Evolutionary conservation across 768 basidiomycete genomes (phyloP), one percentile per base, ranked within the genome.

Genomic region (Paxillus involutus): DNA sequence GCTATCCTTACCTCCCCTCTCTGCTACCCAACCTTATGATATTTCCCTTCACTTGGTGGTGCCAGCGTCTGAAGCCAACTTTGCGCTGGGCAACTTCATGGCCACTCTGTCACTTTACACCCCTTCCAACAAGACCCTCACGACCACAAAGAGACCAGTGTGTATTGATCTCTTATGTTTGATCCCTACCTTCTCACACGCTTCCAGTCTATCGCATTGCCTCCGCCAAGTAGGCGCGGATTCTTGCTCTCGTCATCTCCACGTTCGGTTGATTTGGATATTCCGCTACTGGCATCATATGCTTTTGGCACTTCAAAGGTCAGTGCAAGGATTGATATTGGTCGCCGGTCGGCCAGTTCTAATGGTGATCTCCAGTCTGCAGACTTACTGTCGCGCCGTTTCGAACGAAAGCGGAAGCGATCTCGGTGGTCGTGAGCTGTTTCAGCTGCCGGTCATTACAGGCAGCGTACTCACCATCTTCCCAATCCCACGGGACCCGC

Each of bases 41-140:
- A 74, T 94, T 47, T 84, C 83, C 42, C 70, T 93, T 14, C 80
- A 82, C 49, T 73, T 94, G 14, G 68, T 73, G 29, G 74, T 93
- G 7, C 91, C 91, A 11, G 75, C 81, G 4, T 79, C 80, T 16
- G 82, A 85, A 54, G 69, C 84, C 19, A 93, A 91, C 71, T 74
- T 81, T 61, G 84, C 75, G 4, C 81, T 94, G 3, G 91, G 91
- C 40, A 94, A 94, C 67, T 94, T 93, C 69, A 94, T 94, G 91
- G 74, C 83, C 5, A 79, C 76, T 42, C 65, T 93, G 35, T 83
- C 78, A 1, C 70, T 94, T 26, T 75, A 73, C 3, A 84, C 85
- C 0, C 60, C 75, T 29, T 76, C 77, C 16, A 91, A 91, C 67
- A 80, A 78, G 61, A 87, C 89, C 6, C 71, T 94, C 24, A 69